Percentiles rank a stretch among this genome's conserved stretches.
phyloP scores from a whole-genome alignment of 192 early-diverging fungal species.

The Gigaspora rosea region DNA sequence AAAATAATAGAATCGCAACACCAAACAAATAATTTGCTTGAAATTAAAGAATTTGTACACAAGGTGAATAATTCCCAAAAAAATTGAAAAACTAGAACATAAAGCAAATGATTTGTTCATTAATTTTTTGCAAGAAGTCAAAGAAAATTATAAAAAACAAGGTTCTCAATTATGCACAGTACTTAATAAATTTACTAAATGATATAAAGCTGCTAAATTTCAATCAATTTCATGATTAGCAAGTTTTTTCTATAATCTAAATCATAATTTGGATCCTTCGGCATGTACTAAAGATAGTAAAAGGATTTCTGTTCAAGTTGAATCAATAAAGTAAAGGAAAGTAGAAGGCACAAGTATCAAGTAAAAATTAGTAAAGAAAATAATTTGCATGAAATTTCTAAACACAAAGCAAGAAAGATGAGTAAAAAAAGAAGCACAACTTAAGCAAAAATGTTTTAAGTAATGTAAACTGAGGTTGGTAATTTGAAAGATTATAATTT shows the following conservation, averaged over 20 bases:
- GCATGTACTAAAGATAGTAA: background rate
- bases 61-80: no score
- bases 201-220: background rate
- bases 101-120: no score
- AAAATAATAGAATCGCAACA: no score
- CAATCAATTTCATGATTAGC: background rate
- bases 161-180: background rate
- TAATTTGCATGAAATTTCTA: background rate
- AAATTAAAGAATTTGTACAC: no score
- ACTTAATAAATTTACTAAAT: background rate
- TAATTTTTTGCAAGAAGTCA: no score
- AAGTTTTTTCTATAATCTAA: conserved; percentile 3
- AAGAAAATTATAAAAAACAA: no score
- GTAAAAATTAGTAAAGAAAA: background rate
- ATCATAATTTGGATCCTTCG: background rate
- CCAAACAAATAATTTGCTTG: no score
- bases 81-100: no score
- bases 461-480: background rate
- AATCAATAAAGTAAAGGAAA: conserved; percentile 2
- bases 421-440: background rate
- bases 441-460: background rate
- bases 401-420: background rate
- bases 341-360: background rate
- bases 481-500: no score
- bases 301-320: background rate